phyloP scores from a whole-genome alignment of 2,329 filamentous ascomycete genomes.

The Apiospora kogelbergensis region DNA sequence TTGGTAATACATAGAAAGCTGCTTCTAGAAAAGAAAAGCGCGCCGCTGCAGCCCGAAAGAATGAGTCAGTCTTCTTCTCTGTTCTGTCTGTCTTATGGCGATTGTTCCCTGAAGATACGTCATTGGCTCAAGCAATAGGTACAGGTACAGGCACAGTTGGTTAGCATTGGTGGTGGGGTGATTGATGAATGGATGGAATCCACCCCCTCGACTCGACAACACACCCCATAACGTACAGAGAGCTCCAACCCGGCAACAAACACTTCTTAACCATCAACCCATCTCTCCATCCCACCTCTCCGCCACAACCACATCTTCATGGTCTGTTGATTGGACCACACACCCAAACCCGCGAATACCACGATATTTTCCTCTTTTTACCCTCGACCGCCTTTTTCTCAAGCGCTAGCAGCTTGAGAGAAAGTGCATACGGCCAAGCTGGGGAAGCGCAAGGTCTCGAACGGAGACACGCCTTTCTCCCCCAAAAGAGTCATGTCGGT shows the following conservation, averaged over 20 bases:
- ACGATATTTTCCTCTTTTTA: not conserved
- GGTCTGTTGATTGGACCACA: slow-evolving; percentile 6
- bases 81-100: not conserved
- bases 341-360: not conserved
- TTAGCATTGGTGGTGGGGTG: not conserved
- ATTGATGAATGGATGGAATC: no score
- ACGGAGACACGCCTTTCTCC: slow-evolving; percentile 56
- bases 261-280: not conserved
- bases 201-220: slow-evolving; percentile 7
- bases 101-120: not conserved
- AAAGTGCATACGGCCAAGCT: slow-evolving; percentile 44
- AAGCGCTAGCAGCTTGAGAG: slow-evolving; percentile 20
- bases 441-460: slow-evolving; percentile 68
- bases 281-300: not conserved
- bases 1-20: not conserved
- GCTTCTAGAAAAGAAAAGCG: not conserved
- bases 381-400: slow-evolving; percentile 10
- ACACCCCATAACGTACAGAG: not conserved
- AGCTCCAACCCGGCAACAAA: slow-evolving; percentile 2
- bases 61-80: not conserved
- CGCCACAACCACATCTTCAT: slow-evolving; percentile 2
- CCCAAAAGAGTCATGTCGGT: slow-evolving; percentile 61
- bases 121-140: not conserved
- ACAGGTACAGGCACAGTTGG: not conserved
- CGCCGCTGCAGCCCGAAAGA: not conserved